phyloP scores from a whole-genome alignment of 2,329 filamentous ascomycete genomes.

The Tolypocladium ophioglossoides region DNA sequence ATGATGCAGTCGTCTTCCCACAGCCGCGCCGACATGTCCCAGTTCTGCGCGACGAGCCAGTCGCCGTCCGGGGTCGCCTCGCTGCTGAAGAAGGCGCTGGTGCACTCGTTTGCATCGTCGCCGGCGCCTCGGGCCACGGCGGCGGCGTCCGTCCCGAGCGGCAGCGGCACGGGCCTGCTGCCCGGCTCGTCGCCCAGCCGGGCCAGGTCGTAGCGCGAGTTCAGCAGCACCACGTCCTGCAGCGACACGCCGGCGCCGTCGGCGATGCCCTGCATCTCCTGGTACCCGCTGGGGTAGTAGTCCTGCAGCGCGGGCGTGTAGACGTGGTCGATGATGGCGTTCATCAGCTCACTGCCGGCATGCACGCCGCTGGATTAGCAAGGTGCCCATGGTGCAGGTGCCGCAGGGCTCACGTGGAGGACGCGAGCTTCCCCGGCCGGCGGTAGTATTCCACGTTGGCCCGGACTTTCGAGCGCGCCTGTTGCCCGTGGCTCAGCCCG shows the following conservation, averaged over 20 bases:
- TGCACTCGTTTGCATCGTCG: constrained; percentile 23
- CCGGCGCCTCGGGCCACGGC: too few species aligned
- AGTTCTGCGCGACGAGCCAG: constrained; percentile 41
- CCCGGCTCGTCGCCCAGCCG: constrained; percentile 22
- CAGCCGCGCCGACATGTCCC: constrained; percentile 28
- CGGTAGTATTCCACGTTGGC: constrained; percentile 3
- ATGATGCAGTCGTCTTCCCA: constrained; percentile 12
- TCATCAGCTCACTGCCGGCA: not conserved
- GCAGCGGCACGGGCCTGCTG: too few species aligned
- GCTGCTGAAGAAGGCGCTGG: constrained; percentile 22
- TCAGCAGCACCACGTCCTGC: constrained; percentile 45
- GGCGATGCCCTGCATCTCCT: constrained; percentile 41
- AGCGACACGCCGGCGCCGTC: constrained; percentile 34
- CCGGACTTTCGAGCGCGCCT: not conserved
- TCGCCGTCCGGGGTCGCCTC: constrained; percentile 5
- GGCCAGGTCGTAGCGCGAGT: constrained; percentile 45
- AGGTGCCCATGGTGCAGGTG: too few species aligned
- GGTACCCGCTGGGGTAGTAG: constrained; percentile 4
- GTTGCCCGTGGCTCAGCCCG: constrained; percentile 1
- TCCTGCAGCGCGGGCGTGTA: constrained; percentile 1
- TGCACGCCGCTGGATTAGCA: too few species aligned
- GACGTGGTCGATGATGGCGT: constrained; percentile 1
- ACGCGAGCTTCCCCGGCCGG: constrained; percentile 1
- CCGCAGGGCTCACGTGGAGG: not conserved
- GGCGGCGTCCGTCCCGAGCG: too few species aligned